Percentiles rank a stretch among this genome's conserved stretches.
phyloP scores from a whole-genome alignment of 2,329 filamentous ascomycete genomes.

The Aspergillus ruber region DNA sequence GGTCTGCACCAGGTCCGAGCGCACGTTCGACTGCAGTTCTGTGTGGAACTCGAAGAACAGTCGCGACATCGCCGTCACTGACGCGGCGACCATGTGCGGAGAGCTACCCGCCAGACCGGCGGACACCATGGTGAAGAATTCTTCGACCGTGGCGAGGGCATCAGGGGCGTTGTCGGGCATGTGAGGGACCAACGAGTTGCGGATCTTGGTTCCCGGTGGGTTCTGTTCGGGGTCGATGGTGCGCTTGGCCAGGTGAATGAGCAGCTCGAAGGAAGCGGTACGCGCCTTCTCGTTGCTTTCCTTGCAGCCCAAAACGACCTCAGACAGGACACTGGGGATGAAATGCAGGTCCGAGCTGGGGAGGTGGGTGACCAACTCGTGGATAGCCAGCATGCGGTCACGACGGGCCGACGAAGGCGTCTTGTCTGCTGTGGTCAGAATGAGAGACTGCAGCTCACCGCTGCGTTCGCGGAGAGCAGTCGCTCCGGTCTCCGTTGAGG shows the following conservation, averaged over 20 bases:
- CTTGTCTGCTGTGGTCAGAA: conserved; percentile 74
- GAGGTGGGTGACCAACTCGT: conserved; percentile 71
- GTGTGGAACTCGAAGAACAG: conserved; percentile 86
- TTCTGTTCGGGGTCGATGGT: conserved; percentile 60
- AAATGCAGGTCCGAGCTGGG: conserved; percentile 79
- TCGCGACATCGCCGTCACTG: conserved; percentile 91
- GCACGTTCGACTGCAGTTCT: conserved; percentile 60
- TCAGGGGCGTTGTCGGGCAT: conserved; percentile 76
- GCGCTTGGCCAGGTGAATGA: conserved; percentile 80
- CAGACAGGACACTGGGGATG: conserved; percentile 82
- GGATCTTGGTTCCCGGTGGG: conserved; percentile 62
- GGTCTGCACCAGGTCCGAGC: conserved; percentile 81
- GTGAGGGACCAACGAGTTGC: conserved; percentile 78
- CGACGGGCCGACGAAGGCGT: conserved; percentile 78
- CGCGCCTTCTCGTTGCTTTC: conserved; percentile 95
- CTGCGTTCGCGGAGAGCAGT: conserved; percentile 70
- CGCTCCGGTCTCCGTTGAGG: conserved; percentile 70
- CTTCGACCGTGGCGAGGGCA: conserved; percentile 76
- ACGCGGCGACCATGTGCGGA: conserved; percentile 95
- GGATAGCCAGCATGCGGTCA: conserved; percentile 77
- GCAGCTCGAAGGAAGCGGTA: conserved; percentile 79
- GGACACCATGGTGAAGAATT: conserved; percentile 97
- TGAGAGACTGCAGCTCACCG: conserved; percentile 70
- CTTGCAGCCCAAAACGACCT: conserved; percentile 94
- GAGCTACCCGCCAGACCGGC: conserved; percentile 88